Evolutionary conservation across 2,329 filamentous ascomycete genomes (phyloP), one percentile per base, ranked within the genome.

Genomic region (Neobulgaria alba): DNA sequence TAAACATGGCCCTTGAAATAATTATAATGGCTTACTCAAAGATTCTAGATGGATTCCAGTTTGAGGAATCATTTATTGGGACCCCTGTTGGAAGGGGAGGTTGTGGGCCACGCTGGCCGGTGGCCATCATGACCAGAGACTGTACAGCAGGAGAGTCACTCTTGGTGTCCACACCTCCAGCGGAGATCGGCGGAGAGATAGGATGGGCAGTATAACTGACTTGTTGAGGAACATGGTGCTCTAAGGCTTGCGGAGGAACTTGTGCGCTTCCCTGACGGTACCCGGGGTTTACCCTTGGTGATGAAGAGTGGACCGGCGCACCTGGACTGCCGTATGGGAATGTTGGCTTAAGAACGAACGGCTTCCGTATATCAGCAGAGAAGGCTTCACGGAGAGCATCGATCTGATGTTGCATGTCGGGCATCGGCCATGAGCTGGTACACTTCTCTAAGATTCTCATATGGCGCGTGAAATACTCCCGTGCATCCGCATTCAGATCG

Each of bases 361-460:
- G 83, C 57, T 87, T 89, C 52, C 74, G 79, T 17, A 72, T 74
- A 60, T 96, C 85, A 39, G 85, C 85, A 19, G 90, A 95, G 58
- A 96, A 96, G 3, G 90, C 90, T 57, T 90, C 79, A 30, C 90
- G 79, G 21, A 96, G 75, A 29, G 85, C 83, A 57, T 95, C 82
- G 49, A 96, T 87, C 61, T 95, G 88, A 39, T 79, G 81, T 59
- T 93, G 82, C 65, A 95, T 83, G 54, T 95, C 89, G 2, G 85
- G 82, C 75, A 93, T 87, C 2, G 86, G 83, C 83, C 86, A 93
- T 3, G 80, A 79, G 7, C 75, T 72, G 58, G 86, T 85, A 53
- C 88, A 92, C 50, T 79, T 81, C 61, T 96, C 90, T 43, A 96
- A 69, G 29, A 96, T 82, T 41, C 89, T 79, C 90, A 96, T 95